Base-by-base conservation (phyloP, 345 rosid species). In the Atalantia buxifolia region DNA sequence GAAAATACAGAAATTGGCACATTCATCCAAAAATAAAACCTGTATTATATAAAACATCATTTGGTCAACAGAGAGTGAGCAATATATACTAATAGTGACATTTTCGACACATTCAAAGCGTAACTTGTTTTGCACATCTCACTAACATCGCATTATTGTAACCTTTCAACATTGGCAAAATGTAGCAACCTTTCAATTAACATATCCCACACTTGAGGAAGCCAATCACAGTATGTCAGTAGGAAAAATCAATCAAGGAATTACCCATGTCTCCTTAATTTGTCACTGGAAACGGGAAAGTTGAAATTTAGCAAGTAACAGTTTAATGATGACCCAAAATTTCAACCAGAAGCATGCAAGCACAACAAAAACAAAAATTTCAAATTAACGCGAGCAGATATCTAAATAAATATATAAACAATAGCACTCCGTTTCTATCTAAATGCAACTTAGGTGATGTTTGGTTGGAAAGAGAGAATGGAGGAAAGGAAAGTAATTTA, bases 81-180 rank as follows among this genome's bases (percentile, higher is more conserved):
- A 53, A 66, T 3, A 22, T 16, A 18, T 48, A 48, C 6, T 13
- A 53, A 36, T 7, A 72, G 7, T 57, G 66, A 22, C 59, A 18
- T 79, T 88, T 85, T 95, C 78, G 92, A 53, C 7, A 94, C 90
- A 86, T 87, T 90, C 82, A 95, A 79, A 50, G 95, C 95, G 71
- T 93, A 98, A 71, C 98, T 97, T 94, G 83, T 77, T 61, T 79
- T 40, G 45, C 3, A 40, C 12, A 40, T 40, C 13, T 40, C 45
- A 40, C 45, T 9, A 40, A 40, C 3, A 40, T 40, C 12, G 45
- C 45, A 40, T 9, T 2, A 9, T 9, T 45, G 18, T 68, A 81
- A 55, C 50, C 18, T 13, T 45, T 92, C 92, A 74, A 83, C 84
- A 69, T 85, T 90, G 38, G 84, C 87, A 76, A 88, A 87, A 36